phyloP scores from a whole-genome alignment of 2,329 filamentous ascomycete species.

The Pezicula neosporulosa region DNA sequence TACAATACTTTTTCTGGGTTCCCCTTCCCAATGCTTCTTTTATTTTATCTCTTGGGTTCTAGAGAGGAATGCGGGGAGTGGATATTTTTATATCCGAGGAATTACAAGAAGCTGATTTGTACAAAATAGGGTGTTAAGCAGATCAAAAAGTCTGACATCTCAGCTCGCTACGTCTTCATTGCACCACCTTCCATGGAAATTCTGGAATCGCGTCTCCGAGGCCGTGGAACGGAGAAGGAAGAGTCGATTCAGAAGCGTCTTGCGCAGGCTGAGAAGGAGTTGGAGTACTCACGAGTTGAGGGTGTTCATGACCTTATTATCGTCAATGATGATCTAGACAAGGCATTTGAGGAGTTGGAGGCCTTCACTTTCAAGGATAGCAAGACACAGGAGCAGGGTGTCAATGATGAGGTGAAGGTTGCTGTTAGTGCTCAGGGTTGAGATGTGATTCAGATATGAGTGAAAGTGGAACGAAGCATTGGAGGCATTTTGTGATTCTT shows the following conservation, averaged over 20 bases:
- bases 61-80: not conserved
- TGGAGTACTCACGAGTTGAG: slow-evolving; percentile 66
- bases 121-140: slow-evolving; percentile 75
- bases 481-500: not conserved
- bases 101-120: not conserved
- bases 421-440: slow-evolving; percentile 2
- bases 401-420: slow-evolving; percentile 7
- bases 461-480: not conserved
- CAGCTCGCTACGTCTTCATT: slow-evolving; percentile 81
- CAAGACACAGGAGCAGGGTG: slow-evolving; percentile 12
- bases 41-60: not conserved
- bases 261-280: slow-evolving; percentile 67
- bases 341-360: slow-evolving; percentile 50
- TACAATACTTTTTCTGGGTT: slow-evolving; percentile 2
- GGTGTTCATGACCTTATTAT: slow-evolving; percentile 65
- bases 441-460: not conserved
- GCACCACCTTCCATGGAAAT: slow-evolving; percentile 72
- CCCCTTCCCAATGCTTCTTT: not conserved
- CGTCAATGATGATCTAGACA: slow-evolving; percentile 62
- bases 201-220: slow-evolving; percentile 71
- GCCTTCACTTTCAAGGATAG: slow-evolving; percentile 39
- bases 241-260: slow-evolving; percentile 67
- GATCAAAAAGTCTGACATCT: slow-evolving; percentile 71
- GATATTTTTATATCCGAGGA: not conserved
- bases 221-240: slow-evolving; percentile 75